These are phyloP conservation scores for Musa acuminata DNA, from an alignment of 176 grass and related monocot species.

Conservation along the genomic window DNA sequence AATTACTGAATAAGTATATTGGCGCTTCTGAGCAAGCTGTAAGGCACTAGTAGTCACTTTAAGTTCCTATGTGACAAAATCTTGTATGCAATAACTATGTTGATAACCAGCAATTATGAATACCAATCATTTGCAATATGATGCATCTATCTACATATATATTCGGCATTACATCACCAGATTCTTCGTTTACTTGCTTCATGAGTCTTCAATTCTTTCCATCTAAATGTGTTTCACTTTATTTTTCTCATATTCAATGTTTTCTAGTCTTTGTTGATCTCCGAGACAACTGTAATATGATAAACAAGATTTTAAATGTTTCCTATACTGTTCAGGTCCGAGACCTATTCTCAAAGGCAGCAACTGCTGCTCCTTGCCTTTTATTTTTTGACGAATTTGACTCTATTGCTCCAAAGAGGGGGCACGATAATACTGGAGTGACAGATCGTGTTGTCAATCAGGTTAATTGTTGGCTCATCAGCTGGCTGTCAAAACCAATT, in stretches of 20 bases:
- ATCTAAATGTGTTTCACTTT: not conserved
- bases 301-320: not conserved
- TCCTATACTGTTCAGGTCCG: conserved; percentile 56
- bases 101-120: not conserved
- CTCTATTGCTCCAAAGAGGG: conserved; percentile 77
- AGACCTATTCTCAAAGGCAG: conserved; percentile 84
- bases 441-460: conserved; percentile 99
- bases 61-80: too few species aligned
- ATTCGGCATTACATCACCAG: not conserved
- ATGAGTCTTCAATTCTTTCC: not conserved
- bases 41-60: conserved; percentile 15
- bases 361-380: conserved; percentile 74
- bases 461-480: conserved; percentile 27
- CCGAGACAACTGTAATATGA: not conserved
- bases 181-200: not conserved
- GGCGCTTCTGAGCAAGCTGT: conserved; percentile 96
- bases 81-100: not conserved
- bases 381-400: conserved; percentile 98
- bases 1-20: conserved; percentile 93
- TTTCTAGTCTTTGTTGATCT: not conserved
- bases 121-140: not conserved
- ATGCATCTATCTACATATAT: not conserved
- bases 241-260: not conserved
- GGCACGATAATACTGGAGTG: conserved; percentile 81
- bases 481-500: not conserved